Base-by-base conservation (phyloP, 768 basidiomycete species). In the Termitomyces sp. region DNA sequence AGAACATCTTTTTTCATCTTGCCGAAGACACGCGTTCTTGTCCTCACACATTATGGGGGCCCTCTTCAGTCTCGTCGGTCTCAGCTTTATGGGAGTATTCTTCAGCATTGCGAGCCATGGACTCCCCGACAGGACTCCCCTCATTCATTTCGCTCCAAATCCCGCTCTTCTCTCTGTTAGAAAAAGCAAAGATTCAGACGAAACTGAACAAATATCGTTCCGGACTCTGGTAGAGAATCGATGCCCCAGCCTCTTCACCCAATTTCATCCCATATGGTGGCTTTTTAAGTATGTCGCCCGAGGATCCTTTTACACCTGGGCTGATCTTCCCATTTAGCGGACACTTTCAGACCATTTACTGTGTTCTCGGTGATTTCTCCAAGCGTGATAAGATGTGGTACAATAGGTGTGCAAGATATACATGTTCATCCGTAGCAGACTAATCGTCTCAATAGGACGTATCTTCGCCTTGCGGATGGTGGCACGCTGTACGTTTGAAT, bases 321-420 rank as follows among this genome's bases (percentile, higher is more conserved):
- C 19, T 40, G 10, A 45, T 34, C 8, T 47, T 11, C n/a, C 31
- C 21, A 25, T 29, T n/a, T 56, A 86, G 85, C 65, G 85, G 84
- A 4, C 85, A 89, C 66, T 61, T 86, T 10, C 86, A 87, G 61
- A 87, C 86, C 1, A 65, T 81, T 16, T 85, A 84, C 53, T 81
- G 79, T 53, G 83, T 84, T 1, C 31, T 82, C 5, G 85, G 84
- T 4, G 77, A 87, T 64, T 86, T 87, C 62, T 80, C 83, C 2
- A 78, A 77, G 56, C 71, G 73, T 34, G 82, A 87, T 66, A 70
- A 68, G 40, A 75, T 89, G 57, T 73, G 71, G 54, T 89, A 87
- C 66, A 72, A 81, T 49, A 76, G 85, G 85, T 80, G 54, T 57
- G 74, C 59, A 37, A 21, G 42, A 2, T 10, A 38, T 31, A 5